Percentiles rank a stretch among this genome's conserved stretches.
Conservation (phyloP, 495 filamentous ascomycete genomes). For the Geopyxis carbonaria region DNA sequence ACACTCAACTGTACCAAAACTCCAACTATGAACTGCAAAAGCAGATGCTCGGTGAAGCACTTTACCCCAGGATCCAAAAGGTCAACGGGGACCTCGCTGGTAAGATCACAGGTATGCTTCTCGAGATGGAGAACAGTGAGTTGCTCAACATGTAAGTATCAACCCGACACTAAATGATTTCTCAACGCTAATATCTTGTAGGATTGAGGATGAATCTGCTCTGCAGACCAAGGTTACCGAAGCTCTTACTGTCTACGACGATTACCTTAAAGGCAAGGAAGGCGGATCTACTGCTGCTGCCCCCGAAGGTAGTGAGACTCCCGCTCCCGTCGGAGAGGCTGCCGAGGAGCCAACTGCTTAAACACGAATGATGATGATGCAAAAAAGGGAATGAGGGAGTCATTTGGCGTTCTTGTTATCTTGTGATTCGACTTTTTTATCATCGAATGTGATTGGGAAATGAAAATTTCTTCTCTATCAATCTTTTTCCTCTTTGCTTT, state of each 20-base stretch:
- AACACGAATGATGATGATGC: no score
- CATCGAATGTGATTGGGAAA: no score
- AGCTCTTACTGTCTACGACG: slow-evolving; percentile 90
- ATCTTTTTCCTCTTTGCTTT: no score
- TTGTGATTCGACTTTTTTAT: no score
- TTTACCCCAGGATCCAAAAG: slow-evolving; percentile 93
- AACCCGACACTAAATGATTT: background rate
- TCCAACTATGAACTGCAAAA: slow-evolving; percentile 61
- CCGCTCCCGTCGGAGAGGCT: background rate
- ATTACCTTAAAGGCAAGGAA: slow-evolving; percentile 74
- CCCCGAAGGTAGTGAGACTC: slow-evolving; percentile 7
- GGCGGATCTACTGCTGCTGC: slow-evolving; percentile 25
- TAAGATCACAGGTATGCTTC: slow-evolving; percentile 98
- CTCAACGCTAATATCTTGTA: slow-evolving; percentile 31
- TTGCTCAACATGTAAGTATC: slow-evolving; percentile 80
- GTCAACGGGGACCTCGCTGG: slow-evolving; percentile 89
- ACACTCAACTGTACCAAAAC: slow-evolving; percentile 25
- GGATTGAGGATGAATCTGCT: slow-evolving; percentile 75
- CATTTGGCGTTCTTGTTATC: no score
- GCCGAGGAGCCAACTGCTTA: slow-evolving; percentile 4
- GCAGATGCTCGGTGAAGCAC: slow-evolving; percentile 89
- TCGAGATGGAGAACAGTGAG: slow-evolving; percentile 97
- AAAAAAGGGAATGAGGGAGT: no score
- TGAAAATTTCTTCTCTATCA: no score
- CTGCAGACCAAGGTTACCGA: slow-evolving; percentile 91